phyloP scores from a whole-genome alignment of 202 grass and related monocot species.

The Schoenoplectus triqueter region DNA sequence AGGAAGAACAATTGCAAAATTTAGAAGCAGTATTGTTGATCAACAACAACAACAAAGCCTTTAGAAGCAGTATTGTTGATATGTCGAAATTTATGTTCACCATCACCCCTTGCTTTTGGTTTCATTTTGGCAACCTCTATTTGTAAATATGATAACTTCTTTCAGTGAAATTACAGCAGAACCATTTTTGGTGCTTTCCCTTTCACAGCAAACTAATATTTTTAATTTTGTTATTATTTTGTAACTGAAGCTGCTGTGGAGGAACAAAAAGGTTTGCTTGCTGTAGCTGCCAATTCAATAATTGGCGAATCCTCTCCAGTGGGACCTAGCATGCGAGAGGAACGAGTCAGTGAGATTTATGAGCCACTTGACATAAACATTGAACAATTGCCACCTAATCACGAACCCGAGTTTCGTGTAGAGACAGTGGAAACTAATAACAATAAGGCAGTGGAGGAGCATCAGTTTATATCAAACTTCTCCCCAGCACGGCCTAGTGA shows the following conservation, averaged over 20 bases:
- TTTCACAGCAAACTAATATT: not conserved
- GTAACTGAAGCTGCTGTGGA: conserved; percentile 71
- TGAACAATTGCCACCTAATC: conserved; percentile 61
- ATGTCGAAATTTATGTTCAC: not conserved
- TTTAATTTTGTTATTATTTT: conserved; percentile 18
- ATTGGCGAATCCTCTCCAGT: conserved; percentile 64
- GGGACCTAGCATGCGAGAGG: conserved; percentile 40
- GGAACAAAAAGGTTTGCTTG: conserved; percentile 73
- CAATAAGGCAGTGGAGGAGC: conserved; percentile 68
- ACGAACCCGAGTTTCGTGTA: conserved; percentile 40
- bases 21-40: not conserved
- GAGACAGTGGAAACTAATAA: conserved; percentile 62
- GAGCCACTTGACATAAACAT: conserved; percentile 78
- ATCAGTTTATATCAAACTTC: conserved; percentile 85
- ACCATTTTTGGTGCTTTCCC: not conserved
- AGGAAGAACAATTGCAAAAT: not conserved
- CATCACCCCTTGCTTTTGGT: not conserved
- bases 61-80: no score
- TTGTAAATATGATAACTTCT: not conserved
- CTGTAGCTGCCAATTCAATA: conserved; percentile 53
- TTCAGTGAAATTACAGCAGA: not conserved
- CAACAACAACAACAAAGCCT: no score
- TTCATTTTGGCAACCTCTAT: not conserved
- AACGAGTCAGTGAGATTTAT: conserved; percentile 59
- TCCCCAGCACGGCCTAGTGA: conserved; percentile 50